Evolutionary conservation across 257 asterid genomes (phyloP).

Genomic region (Eucommia ulmoides): DNA sequence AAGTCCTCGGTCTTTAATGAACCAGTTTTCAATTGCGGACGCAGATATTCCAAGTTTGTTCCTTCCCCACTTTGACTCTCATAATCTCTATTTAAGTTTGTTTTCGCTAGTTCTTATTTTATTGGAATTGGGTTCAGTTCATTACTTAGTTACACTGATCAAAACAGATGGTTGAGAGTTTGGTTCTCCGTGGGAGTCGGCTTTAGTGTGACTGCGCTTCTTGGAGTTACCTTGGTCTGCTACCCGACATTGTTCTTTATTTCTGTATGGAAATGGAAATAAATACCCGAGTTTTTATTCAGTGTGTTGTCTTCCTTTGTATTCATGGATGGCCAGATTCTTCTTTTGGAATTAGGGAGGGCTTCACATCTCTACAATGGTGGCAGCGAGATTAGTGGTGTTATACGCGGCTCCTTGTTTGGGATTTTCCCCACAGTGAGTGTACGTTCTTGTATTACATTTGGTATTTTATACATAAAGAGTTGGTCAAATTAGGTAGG

Average conservation of each 20-base stretch:
- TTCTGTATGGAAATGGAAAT: no score
- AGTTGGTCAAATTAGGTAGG: no score
- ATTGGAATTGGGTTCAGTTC: not conserved
- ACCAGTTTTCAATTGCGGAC: slow-evolving; percentile 60
- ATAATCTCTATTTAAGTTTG: not conserved
- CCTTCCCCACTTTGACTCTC: not conserved
- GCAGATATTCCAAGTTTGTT: slow-evolving; percentile 50
- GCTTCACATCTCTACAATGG: slow-evolving; percentile 29
- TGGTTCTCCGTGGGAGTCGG: slow-evolving; percentile 86
- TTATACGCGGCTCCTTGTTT: slow-evolving; percentile 17
- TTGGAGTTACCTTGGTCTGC: slow-evolving; percentile 47
- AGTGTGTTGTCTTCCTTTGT: not conserved
- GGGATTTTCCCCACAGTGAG: slow-evolving; percentile 49
- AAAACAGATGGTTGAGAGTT: slow-evolving; percentile 39
- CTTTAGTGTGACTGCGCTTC: slow-evolving; percentile 47
- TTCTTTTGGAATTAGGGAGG: slow-evolving; percentile 38
- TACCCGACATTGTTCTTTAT: not conserved
- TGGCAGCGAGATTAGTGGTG: slow-evolving; percentile 15
- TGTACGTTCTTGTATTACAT: no score
- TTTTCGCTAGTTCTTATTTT: not conserved
- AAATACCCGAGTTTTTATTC: no score
- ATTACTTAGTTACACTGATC: not conserved
- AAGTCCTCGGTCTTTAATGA: slow-evolving; percentile 50
- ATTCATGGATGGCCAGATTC: slow-evolving; percentile 28
- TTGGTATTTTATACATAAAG: no score